Conservation (phyloP, 441 rosid species). For the Mallotus japonicus region DNA sequence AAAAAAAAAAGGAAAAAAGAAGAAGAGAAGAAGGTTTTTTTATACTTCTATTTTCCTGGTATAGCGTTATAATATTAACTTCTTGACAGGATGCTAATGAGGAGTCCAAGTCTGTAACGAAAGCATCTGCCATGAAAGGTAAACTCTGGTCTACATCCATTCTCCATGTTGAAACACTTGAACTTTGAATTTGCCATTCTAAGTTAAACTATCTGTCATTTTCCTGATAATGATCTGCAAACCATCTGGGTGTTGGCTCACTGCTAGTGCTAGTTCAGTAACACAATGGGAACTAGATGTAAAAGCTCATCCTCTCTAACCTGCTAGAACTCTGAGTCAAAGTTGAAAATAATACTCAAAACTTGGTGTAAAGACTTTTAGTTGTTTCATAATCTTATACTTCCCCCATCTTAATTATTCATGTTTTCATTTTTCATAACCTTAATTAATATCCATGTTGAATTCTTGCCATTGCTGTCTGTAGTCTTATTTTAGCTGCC, state of each 20-base stretch:
- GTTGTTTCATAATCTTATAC: not conserved
- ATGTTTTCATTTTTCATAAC: too few species aligned
- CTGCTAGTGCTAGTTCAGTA: too few species aligned
- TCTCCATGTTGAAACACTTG: not conserved
- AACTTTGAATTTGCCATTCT: not conserved
- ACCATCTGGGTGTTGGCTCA: not conserved
- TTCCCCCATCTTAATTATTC: not conserved
- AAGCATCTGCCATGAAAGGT: constrained; percentile 97
- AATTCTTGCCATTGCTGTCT: not conserved
- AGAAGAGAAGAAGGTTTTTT: not conserved
- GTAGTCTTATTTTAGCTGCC: not conserved
- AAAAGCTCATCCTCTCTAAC: not conserved
- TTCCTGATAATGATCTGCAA: not conserved
- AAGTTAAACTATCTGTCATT: constrained; percentile 3
- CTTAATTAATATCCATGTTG: too few species aligned
- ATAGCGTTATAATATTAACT: not conserved
- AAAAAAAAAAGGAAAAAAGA: too few species aligned
- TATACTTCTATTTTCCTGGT: not conserved
- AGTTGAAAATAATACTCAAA: not conserved
- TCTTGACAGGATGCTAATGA: constrained; percentile 78
- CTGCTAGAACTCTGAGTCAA: not conserved
- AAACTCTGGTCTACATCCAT: not conserved
- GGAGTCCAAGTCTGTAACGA: constrained; percentile 89
- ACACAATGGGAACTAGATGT: not conserved
- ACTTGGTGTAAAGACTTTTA: not conserved